phyloP scores from a whole-genome alignment of 164 flowering plant species.

The Annona squamosa region DNA sequence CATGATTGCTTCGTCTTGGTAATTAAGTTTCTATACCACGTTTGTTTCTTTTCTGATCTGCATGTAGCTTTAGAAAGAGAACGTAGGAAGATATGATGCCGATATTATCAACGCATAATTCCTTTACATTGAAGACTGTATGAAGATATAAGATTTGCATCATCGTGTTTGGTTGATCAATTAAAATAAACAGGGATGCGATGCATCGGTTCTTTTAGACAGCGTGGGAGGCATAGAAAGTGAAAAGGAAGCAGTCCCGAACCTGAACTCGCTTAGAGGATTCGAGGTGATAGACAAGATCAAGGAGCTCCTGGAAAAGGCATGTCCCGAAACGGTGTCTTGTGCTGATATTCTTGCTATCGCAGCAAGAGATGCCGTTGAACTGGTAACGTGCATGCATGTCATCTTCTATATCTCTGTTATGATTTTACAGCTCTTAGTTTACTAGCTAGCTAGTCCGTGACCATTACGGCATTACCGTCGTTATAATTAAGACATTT shows the following conservation, averaged over 20 bases:
- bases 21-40: neutral
- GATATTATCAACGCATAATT: too few relatives aligned
- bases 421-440: neutral
- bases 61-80: too few relatives aligned
- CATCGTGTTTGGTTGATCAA: neutral
- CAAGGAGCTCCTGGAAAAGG: constrained; percentile 46
- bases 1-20: constrained; percentile 90
- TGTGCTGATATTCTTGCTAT: constrained; percentile 79
- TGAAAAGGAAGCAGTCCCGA: constrained; percentile 71
- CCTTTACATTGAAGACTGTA: too few relatives aligned
- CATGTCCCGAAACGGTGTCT: constrained; percentile 67
- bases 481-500: too few relatives aligned
- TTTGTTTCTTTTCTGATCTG: too few relatives aligned
- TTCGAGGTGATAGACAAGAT: constrained; percentile 64
- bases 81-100: too few relatives aligned
- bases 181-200: constrained; percentile 54
- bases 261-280: constrained; percentile 56
- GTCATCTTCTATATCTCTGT: neutral
- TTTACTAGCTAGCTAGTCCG: neutral
- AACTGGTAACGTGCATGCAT: constrained; percentile 27
- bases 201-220: constrained; percentile 72
- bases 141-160: too few relatives aligned
- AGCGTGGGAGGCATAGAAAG: constrained; percentile 37
- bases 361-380: constrained; percentile 66
- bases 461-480: neutral